Percentiles rank a stretch among this genome's conserved stretches.
These are phyloP conservation scores for Oxyria digyna DNA, from an alignment of 148 eudicot genomes.

Conservation along the genomic window DNA sequence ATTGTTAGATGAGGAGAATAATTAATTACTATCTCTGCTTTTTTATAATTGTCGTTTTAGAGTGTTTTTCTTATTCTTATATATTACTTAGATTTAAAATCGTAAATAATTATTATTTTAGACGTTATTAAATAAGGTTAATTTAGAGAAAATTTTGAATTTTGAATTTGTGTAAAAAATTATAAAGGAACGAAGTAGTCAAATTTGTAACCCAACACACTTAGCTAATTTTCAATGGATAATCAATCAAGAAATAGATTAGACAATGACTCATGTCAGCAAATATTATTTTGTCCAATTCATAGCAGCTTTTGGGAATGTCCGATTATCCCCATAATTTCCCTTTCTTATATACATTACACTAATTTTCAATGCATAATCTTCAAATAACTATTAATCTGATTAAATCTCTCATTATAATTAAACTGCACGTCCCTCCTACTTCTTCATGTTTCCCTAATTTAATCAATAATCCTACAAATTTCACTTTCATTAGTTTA, in stretches of 20 bases:
- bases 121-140: too few species aligned
- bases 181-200: background rate
- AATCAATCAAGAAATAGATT: background rate
- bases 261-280: background rate
- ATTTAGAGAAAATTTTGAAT: too few species aligned
- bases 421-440: constrained; percentile 1
- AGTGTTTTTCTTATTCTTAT: too few species aligned
- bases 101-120: too few species aligned
- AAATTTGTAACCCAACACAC: background rate
- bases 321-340: background rate
- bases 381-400: background rate
- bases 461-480: background rate
- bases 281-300: background rate
- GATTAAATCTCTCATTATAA: background rate
- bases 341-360: background rate
- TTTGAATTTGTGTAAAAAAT: too few species aligned
- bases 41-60: too few species aligned
- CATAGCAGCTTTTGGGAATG: constrained; percentile 4
- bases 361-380: background rate
- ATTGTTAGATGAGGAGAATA: too few species aligned
- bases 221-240: too few species aligned
- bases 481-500: background rate
- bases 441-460: constrained; percentile 1
- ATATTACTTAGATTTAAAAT: too few species aligned
- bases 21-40: too few species aligned